Conservation (phyloP, 768 basidiomycete genomes). For the Suillus americanus region DNA sequence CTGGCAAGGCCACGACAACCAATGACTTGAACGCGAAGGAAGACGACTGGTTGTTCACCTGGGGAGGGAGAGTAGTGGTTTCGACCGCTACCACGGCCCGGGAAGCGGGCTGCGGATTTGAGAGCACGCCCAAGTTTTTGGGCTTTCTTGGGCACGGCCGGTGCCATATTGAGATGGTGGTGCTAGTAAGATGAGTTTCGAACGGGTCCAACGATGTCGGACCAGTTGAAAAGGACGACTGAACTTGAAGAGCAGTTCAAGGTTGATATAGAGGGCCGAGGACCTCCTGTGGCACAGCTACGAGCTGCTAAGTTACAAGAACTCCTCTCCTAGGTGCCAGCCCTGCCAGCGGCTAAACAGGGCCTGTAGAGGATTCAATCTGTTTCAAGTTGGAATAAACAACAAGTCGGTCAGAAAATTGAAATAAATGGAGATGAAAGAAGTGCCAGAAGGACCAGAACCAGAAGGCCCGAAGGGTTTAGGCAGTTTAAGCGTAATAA, state of each 20-base stretch:
- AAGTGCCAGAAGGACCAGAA: not conserved
- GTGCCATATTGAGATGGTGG: constrained; percentile 25
- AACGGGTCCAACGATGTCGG: not conserved
- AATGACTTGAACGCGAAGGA: constrained; percentile 68
- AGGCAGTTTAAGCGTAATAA: constrained; percentile 1
- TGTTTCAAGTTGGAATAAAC: not conserved
- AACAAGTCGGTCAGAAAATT: not conserved
- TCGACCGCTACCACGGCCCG: constrained; percentile 42
- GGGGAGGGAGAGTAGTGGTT: constrained; percentile 42
- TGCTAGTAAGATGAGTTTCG: not conserved
- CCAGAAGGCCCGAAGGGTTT: not conserved
- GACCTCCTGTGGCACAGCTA: not conserved
- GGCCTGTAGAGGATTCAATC: not conserved
- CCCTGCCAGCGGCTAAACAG: not conserved
- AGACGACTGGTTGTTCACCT: constrained; percentile 66
- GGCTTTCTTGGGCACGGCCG: constrained; percentile 38
- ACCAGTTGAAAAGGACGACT: not conserved
- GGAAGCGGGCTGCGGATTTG: constrained; percentile 57
- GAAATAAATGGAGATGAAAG: not conserved
- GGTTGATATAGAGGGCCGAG: not conserved
- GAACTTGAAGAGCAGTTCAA: not conserved
- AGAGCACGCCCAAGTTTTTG: constrained; percentile 60
- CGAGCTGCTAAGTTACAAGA: not conserved
- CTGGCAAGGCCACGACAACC: constrained; percentile 53
- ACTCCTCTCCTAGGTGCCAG: not conserved